phyloP scores from a whole-genome alignment of 371 early-diverging fungal species.

The Chytridium lagenaria region DNA sequence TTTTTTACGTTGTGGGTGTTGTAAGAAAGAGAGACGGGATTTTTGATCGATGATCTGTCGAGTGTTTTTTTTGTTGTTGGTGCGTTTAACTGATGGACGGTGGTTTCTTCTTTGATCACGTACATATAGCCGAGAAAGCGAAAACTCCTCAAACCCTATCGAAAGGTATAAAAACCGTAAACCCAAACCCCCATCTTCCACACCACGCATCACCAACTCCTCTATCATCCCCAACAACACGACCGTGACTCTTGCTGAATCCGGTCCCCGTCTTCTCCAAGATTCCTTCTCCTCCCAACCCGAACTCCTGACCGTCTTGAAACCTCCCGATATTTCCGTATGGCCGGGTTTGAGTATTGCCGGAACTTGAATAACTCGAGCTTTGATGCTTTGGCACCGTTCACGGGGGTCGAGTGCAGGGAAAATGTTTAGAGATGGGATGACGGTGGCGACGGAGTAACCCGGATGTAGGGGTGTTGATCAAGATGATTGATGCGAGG shows the following conservation, averaged over 20 bases:
- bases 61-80: too few relatives aligned
- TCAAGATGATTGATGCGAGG: constrained; percentile 14
- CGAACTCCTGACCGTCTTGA: constrained; percentile 12
- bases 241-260: background rate
- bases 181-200: background rate
- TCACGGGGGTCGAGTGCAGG: background rate
- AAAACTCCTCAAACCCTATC: too few relatives aligned
- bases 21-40: too few relatives aligned
- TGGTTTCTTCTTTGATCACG: too few relatives aligned
- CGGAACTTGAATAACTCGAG: constrained; percentile 41
- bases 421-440: background rate
- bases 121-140: too few relatives aligned
- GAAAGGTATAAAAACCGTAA: too few relatives aligned
- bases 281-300: constrained; percentile 3
- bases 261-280: background rate
- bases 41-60: too few relatives aligned
- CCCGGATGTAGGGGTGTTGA: constrained; percentile 5
- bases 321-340: constrained; percentile 20
- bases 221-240: background rate
- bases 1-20: too few relatives aligned
- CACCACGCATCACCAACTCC: too few relatives aligned
- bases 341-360: constrained; percentile 44
- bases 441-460: constrained; percentile 12
- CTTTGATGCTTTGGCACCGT: constrained; percentile 34
- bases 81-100: too few relatives aligned